Evolutionary conservation across 169 alveolate genomes (phyloP), one percentile per base, ranked within the genome.

Genomic region (Eimeria tenella): DNA sequence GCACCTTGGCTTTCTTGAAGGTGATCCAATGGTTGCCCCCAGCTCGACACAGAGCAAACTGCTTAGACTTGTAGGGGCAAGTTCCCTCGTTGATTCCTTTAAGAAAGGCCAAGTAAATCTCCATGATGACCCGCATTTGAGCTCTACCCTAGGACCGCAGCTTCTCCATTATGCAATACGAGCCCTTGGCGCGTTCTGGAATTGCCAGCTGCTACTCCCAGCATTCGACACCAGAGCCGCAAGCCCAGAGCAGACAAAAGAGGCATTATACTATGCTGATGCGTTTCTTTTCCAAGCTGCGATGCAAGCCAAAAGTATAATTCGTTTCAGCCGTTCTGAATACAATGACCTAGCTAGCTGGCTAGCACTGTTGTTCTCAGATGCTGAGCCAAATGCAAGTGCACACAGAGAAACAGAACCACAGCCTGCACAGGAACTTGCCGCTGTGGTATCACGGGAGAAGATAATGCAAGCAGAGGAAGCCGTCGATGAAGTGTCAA

Each of bases 1-100:
- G 53, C 91, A 84, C 52, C 70, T 84, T 31, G 91, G 91, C 10
- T 84, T 84, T 84, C 91, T 84, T 42, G 79, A 58, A 58, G 58
- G 63, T 49, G 91, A 84, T 19, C 91, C 91, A 17, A 84, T 84
- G 91, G 91, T 84, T 84, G 81, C 91, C 5, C 91, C 91, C 58
- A 84, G 91, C 81, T 84, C 91, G 9, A 84, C 91, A 2, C 91
- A 84, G 91, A 84, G 91, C 91, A 84, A 84, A 60, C 53, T 84
- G 63, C 91, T 84, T 21, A 84, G 79, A 49, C 53, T 84, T 10
- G 70, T 56, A 4, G 79, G 63, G 21, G 91, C 91, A 58, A 84
- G 91, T n/a, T 84, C 81, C 15, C 91, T 84, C 23, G 70, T 84
- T 65, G 58, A 75, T 13, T 84, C 91, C n/a, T 84, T 13, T 50